Conservation (phyloP, 2,329 filamentous ascomycete genomes). For the Fusarium heterosporum region DNA sequence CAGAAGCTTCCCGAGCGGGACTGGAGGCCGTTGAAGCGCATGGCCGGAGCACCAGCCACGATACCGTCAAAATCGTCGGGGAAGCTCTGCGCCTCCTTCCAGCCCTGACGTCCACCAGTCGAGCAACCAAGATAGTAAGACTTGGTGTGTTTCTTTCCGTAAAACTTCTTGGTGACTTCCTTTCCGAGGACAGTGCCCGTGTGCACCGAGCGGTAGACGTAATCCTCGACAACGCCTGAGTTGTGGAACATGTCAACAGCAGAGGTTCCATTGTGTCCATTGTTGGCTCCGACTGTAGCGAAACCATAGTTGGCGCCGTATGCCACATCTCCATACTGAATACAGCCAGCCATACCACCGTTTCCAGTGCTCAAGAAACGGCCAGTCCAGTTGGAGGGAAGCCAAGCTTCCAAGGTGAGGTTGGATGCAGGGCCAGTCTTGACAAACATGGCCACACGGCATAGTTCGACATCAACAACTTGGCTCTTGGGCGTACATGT, state of each 20-base stretch:
- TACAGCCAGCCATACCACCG: conserved; percentile 61
- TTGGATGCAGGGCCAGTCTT: conserved; percentile 31
- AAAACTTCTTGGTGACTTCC: conserved; percentile 53
- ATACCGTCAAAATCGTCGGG: conserved; percentile 68
- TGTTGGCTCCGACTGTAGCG: conserved; percentile 60
- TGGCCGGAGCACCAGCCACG: conserved; percentile 61
- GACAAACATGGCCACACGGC: conserved; percentile 36
- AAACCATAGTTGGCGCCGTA: conserved; percentile 57
- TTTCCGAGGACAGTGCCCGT: conserved; percentile 34
- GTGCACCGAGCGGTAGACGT: conserved; percentile 37
- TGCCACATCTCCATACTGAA: conserved; percentile 52
- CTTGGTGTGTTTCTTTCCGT: conserved; percentile 55
- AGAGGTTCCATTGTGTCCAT: conserved; percentile 47
- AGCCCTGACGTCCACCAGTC: conserved; percentile 69
- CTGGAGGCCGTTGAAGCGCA: conserved; percentile 52
- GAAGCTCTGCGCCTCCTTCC: conserved; percentile 64
- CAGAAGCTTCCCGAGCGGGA: conserved; percentile 23
- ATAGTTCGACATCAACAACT: conserved; percentile 31
- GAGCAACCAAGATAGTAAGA: conserved; percentile 71
- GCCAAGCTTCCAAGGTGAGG: conserved; percentile 57
- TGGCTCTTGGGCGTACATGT: conserved; percentile 29
- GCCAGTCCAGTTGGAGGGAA: conserved; percentile 60
- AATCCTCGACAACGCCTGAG: conserved; percentile 30
- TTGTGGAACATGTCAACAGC: conserved; percentile 21
- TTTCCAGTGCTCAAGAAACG: conserved; percentile 63